These are phyloP conservation scores for Plasmodium coatneyi DNA, from an alignment of 169 alveolate species.

Conservation along the genomic window DNA sequence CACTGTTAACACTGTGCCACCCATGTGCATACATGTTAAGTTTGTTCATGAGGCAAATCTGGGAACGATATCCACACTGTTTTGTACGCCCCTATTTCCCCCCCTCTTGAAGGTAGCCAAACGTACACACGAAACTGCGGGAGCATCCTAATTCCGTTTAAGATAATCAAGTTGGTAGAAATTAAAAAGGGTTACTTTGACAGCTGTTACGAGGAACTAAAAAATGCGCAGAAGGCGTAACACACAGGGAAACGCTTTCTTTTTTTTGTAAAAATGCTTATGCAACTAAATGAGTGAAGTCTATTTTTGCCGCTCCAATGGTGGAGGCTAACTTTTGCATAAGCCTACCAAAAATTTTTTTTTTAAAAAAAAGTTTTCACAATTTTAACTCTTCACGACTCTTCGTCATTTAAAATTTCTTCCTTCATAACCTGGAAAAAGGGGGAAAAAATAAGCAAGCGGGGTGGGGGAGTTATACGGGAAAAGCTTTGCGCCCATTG, in stretches of 20 bases:
- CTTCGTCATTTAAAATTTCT: constrained; percentile 73
- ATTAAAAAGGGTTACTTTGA: constrained; percentile 52
- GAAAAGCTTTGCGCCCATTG: background rate
- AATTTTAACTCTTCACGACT: constrained; percentile 7
- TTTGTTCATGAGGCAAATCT: background rate
- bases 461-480: background rate
- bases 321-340: background rate
- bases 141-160: constrained; percentile 44
- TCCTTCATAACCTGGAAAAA: constrained; percentile 66
- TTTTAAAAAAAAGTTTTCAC: background rate
- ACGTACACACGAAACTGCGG: constrained; percentile 25
- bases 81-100: background rate
- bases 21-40: background rate
- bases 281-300: background rate
- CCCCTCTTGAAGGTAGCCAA: constrained; percentile 18
- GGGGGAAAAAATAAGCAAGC: background rate
- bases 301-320: background rate
- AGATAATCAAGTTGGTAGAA: constrained; percentile 31
- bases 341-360: background rate
- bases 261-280: background rate
- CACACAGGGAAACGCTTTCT: background rate
- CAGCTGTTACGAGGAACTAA: constrained; percentile 36
- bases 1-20: background rate
- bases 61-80: background rate
- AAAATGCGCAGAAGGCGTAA: background rate